These are phyloP conservation scores for Penicillium argentinense DNA, from an alignment of 495 filamentous ascomycete species.

Conservation along the genomic window DNA sequence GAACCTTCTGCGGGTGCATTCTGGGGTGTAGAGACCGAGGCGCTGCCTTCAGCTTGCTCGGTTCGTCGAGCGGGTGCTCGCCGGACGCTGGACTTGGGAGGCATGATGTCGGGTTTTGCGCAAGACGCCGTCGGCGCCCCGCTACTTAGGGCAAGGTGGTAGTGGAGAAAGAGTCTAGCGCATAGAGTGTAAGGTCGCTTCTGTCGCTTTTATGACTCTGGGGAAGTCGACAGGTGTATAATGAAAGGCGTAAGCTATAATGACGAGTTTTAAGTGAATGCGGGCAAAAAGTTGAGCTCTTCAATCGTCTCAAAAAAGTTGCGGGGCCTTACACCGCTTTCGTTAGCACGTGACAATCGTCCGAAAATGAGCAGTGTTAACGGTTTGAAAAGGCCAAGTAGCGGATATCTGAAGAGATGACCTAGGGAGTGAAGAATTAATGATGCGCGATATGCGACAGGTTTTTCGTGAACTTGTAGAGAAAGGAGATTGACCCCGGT, in stretches of 20 bases:
- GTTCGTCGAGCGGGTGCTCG: slow-evolving; percentile 29
- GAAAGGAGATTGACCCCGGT: too few relatives aligned
- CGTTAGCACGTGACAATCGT: slow-evolving; percentile 9
- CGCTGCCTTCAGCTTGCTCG: slow-evolving; percentile 1
- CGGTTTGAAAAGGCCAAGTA: neutral
- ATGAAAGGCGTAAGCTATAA: neutral
- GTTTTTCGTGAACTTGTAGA: too few relatives aligned
- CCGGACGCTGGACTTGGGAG: slow-evolving; percentile 41
- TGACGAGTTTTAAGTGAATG: slow-evolving; percentile 1
- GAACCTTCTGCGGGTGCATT: slow-evolving; percentile 7
- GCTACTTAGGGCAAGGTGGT: slow-evolving; percentile 12
- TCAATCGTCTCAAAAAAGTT: slow-evolving; percentile 23
- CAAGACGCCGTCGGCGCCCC: slow-evolving; percentile 20
- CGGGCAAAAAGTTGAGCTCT: slow-evolving; percentile 25
- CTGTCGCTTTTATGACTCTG: neutral
- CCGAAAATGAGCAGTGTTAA: neutral
- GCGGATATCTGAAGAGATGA: too few relatives aligned
- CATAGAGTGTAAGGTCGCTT: neutral
- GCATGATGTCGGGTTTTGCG: slow-evolving; percentile 32
- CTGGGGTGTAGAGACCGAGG: slow-evolving; percentile 4
- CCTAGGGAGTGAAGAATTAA: too few relatives aligned
- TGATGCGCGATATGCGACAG: too few relatives aligned
- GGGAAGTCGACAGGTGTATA: neutral
- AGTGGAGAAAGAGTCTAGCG: slow-evolving; percentile 2
- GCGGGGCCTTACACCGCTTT: slow-evolving; percentile 25